Conservation (phyloP, 169 alveolate genomes). For the Plasmodium relictum region DNA sequence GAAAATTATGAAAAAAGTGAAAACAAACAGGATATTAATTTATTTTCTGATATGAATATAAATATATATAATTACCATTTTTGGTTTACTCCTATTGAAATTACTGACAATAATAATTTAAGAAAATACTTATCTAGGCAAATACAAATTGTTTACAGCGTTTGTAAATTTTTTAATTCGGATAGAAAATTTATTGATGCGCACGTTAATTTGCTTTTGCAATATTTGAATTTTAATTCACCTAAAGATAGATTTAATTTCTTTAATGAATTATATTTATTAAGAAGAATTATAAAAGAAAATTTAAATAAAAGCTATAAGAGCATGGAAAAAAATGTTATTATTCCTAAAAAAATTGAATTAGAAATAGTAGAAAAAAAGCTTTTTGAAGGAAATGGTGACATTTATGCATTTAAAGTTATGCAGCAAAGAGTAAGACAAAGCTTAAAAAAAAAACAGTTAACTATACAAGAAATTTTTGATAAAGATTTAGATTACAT, state of each 20-base stretch:
- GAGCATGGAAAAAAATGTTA: slow-evolving; percentile 25
- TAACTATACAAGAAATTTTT: slow-evolving; percentile 71
- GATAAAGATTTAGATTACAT: slow-evolving; percentile 71
- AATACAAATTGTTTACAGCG: slow-evolving; percentile 73
- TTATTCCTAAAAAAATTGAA: slow-evolving; percentile 37
- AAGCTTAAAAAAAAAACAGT: slow-evolving; percentile 57
- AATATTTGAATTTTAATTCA: slow-evolving; percentile 68
- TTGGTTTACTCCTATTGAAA: slow-evolving; percentile 79
- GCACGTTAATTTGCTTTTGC: slow-evolving; percentile 71
- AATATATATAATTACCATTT: slow-evolving; percentile 69
- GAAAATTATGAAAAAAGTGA: not conserved
- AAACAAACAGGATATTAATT: not conserved
- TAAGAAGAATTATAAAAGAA: slow-evolving; percentile 70
- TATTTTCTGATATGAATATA: slow-evolving; percentile 30
- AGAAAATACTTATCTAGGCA: slow-evolving; percentile 77
- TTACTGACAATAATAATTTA: slow-evolving; percentile 63
- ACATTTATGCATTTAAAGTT: slow-evolving; percentile 71
- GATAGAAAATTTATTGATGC: slow-evolving; percentile 76
- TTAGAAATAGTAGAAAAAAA: slow-evolving; percentile 69
- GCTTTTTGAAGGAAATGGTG: slow-evolving; percentile 75
- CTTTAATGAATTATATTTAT: slow-evolving; percentile 67
- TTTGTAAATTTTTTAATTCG: slow-evolving; percentile 75
- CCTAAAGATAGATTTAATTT: slow-evolving; percentile 67
- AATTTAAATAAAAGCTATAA: slow-evolving; percentile 11
- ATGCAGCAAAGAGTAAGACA: slow-evolving; percentile 74